These are phyloP conservation scores for Prunus dulcis DNA, from an alignment of 306 rosid species.

Conservation along the genomic window DNA sequence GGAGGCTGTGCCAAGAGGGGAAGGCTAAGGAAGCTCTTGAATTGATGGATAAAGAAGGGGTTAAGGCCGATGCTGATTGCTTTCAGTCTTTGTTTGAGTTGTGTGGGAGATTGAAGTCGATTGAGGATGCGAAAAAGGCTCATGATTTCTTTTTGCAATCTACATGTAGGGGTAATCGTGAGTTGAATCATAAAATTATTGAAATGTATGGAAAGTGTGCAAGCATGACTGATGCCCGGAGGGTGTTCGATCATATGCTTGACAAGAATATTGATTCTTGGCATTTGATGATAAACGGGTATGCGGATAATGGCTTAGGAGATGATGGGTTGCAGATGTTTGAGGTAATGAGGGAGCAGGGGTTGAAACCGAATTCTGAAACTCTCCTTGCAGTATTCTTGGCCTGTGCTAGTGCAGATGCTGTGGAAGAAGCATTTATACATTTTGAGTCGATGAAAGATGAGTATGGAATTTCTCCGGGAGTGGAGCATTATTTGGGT, in stretches of 20 bases:
- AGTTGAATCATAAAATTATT: conserved; percentile 59
- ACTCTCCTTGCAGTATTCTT: conserved; percentile 65
- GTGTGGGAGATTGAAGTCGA: conserved; percentile 51
- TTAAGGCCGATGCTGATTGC: conserved; percentile 68
- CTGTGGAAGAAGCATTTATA: conserved; percentile 74
- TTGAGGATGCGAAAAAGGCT: conserved; percentile 72
- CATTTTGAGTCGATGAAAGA: conserved; percentile 66
- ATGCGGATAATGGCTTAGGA: conserved; percentile 68
- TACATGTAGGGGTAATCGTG: conserved; percentile 52
- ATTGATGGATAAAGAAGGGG: conserved; percentile 63
- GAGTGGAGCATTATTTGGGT: conserved; percentile 65
- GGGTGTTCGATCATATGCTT: conserved; percentile 88
- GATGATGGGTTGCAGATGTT: conserved; percentile 82
- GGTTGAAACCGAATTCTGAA: conserved; percentile 55
- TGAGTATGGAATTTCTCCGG: conserved; percentile 57
- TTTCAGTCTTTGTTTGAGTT: conserved; percentile 51
- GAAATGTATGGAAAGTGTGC: conserved; percentile 76
- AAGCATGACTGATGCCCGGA: conserved; percentile 73
- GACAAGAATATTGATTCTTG: conserved; percentile 66
- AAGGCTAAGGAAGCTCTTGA: conserved; percentile 68
- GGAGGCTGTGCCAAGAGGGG: conserved; percentile 55
- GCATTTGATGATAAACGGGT: conserved; percentile 70
- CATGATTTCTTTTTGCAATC: conserved; percentile 84
- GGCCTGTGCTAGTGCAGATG: conserved; percentile 84
- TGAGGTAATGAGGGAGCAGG: conserved; percentile 71